A percentile compares a stretch with the other conserved stretches of the same genome.
Conservation (phyloP, 2,329 filamentous ascomycete species). For the Alternaria ventricosa region DNA sequence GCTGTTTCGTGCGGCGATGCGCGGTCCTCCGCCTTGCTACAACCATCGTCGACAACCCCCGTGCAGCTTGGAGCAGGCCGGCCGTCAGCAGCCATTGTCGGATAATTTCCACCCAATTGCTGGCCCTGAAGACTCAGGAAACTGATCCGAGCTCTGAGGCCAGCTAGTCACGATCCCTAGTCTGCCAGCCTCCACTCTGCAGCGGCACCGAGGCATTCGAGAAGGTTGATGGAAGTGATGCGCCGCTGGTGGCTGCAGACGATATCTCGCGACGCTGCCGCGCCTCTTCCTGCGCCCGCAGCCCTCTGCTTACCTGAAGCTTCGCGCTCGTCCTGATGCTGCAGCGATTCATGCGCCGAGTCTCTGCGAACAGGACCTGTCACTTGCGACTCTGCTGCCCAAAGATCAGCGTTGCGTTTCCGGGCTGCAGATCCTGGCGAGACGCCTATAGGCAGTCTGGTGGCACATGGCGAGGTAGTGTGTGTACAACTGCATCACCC, state of each 20-base stretch:
- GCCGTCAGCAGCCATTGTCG: conserved; percentile 24
- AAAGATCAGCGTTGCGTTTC: conserved; percentile 10
- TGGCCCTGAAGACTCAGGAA: conserved; percentile 20
- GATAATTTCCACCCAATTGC: conserved; percentile 36
- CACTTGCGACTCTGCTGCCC: conserved; percentile 8
- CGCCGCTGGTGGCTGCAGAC: conserved; percentile 25
- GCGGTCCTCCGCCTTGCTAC: conserved; percentile 26
- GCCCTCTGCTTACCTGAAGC: neutral
- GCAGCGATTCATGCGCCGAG: conserved; percentile 1
- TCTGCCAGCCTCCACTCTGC: conserved; percentile 20
- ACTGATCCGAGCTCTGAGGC: conserved; percentile 25
- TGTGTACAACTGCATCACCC: conserved; percentile 14
- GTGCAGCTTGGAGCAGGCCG: conserved; percentile 8
- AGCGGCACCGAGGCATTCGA: conserved; percentile 34
- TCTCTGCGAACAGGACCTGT: neutral
- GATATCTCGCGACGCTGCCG: neutral
- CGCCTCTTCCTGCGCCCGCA: neutral
- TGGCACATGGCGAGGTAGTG: conserved; percentile 11
- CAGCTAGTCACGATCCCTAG: conserved; percentile 19
- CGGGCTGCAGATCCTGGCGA: conserved; percentile 11
- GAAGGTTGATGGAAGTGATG: conserved; percentile 44
- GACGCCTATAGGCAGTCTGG: conserved; percentile 9
- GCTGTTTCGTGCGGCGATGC: conserved; percentile 26
- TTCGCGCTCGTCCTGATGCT: neutral
- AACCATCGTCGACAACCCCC: conserved; percentile 4